Evolutionary conservation across 2,329 filamentous ascomycete species (phyloP), one percentile per base, ranked within the genome.

Genomic region (Beauveria pseudobassiana): DNA sequence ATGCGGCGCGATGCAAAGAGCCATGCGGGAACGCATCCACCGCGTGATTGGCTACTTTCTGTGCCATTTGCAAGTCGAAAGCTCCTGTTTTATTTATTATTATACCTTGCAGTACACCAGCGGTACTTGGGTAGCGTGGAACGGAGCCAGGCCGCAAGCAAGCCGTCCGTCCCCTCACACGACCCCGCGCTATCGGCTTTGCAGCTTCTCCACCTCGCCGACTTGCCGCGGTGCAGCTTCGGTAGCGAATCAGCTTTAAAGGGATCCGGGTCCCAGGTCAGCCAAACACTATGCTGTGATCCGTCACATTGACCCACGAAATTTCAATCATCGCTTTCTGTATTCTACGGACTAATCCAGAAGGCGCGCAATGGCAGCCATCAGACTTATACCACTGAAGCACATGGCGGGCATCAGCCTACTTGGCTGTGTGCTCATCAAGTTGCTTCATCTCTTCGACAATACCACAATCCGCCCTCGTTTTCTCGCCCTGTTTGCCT

Each of bases 111-210:
- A 28, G 28, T 7, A 28, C 28, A 28, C 28, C 28, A 28, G 28
- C 28, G 28, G 28, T 34, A 12, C 9, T n/a, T 45, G 18, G n/a
- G 24, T 46, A 22, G 52, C 28, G 14, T 46, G 55, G 55, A 58
- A 50, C 55, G 45, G 55, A 58, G 54, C 28, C 30, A n/a, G 30
- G 45, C 55, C 46, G 22, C 45, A 42, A 22, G n/a, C 59, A 22
- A 28, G 5, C 30, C 24, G 26, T 61, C 59, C 51, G 58, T 43
- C 49, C 51, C 58, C 40, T 5, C 46, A 28, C 24, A 18, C 42
- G 30, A 61, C 59, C 59, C 59, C 59, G 59, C 59, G 59, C 51
- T 34, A 55, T 55, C 59, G 59, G 59, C 59, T 61, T 38, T 61
- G 34, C 28, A 55, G 20, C 48, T 49, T 61, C 59, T 42, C 59